These are phyloP conservation scores for Aspergillus incahuasiensis DNA, from an alignment of 495 filamentous ascomycete genomes.

Conservation along the genomic window DNA sequence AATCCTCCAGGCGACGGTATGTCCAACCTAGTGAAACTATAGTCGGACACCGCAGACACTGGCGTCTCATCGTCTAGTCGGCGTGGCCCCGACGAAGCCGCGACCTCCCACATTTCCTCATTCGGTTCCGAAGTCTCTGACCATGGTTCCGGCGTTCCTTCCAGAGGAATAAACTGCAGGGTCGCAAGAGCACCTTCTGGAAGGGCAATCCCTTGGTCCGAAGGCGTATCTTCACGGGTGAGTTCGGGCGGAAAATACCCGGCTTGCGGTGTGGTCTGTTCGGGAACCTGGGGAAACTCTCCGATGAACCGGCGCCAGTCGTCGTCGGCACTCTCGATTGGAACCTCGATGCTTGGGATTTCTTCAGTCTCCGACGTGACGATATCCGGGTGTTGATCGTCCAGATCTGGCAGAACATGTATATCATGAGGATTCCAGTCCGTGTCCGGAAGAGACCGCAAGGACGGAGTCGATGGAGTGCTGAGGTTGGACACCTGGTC, in stretches of 20 bases:
- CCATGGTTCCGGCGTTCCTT: slow-evolving; percentile 43
- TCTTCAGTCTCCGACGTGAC: slow-evolving; percentile 13
- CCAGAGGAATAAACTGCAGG: slow-evolving; percentile 66
- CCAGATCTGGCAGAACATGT: slow-evolving; percentile 28
- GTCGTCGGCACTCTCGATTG: slow-evolving; percentile 31
- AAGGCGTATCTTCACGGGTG: slow-evolving; percentile 33
- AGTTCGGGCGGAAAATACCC: slow-evolving; percentile 25
- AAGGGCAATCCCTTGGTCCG: slow-evolving; percentile 65
- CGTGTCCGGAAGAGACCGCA: slow-evolving; percentile 51
- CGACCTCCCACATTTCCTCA: slow-evolving; percentile 44
- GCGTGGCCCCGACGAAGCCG: slow-evolving; percentile 28
- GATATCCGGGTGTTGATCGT: slow-evolving; percentile 7
- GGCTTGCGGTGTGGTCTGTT: slow-evolving; percentile 17
- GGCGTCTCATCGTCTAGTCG: slow-evolving; percentile 45
- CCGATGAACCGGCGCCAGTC: slow-evolving; percentile 40
- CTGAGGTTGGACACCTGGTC: slow-evolving; percentile 77
- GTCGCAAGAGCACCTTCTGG: slow-evolving; percentile 74
- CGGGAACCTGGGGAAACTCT: slow-evolving; percentile 34
- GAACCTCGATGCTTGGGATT: slow-evolving; percentile 30
- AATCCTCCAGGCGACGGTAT: slow-evolving; percentile 89
- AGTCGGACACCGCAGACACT: slow-evolving; percentile 43
- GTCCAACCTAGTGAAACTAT: slow-evolving; percentile 64
- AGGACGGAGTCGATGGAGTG: slow-evolving; percentile 74
- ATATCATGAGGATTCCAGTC: slow-evolving; percentile 38
- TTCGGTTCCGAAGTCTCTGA: slow-evolving; percentile 44